A percentile compares a stretch with the other conserved stretches of the same genome.
Evolutionary conservation across 1,284 basidiomycete species (phyloP).

Genomic region (Nidula niveotomentosa): DNA sequence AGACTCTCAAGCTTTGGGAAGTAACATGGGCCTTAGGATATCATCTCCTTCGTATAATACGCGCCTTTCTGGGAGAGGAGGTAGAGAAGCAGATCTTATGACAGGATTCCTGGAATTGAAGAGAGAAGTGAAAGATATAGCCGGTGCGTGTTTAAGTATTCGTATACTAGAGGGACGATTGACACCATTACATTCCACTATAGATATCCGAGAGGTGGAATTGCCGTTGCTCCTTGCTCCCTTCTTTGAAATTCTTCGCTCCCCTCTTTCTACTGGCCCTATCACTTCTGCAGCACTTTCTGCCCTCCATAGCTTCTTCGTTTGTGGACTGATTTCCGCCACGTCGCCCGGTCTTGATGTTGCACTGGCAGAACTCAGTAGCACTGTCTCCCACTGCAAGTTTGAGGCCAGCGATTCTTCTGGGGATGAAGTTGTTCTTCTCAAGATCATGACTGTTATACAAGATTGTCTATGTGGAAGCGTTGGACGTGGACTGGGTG

Average conservation of each 20-base stretch:
- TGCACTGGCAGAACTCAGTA: slow-evolving; percentile 84
- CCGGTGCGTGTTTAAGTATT: slow-evolving; percentile 53
- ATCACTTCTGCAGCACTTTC: slow-evolving; percentile 91
- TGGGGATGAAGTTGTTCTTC: slow-evolving; percentile 93
- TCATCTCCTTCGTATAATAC: slow-evolving; percentile 40
- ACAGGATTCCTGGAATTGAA: slow-evolving; percentile 87
- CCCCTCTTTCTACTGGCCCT: slow-evolving; percentile 90
- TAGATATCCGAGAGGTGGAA: slow-evolving; percentile 61
- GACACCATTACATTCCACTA: slow-evolving; percentile 10
- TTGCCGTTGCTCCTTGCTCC: slow-evolving; percentile 73
- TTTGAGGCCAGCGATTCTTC: slow-evolving; percentile 97
- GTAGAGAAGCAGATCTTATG: slow-evolving; percentile 81
- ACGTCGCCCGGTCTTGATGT: slow-evolving; percentile 51
- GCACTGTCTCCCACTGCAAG: slow-evolving; percentile 92
- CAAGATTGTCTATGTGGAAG: slow-evolving; percentile 77
- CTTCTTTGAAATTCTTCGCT: slow-evolving; percentile 93
- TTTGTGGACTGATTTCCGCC: slow-evolving; percentile 70
- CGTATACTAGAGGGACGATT: background rate
- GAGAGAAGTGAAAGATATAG: slow-evolving; percentile 67
- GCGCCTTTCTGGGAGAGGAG: slow-evolving; percentile 43
- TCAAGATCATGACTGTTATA: slow-evolving; percentile 92
- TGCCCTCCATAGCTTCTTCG: slow-evolving; percentile 85
- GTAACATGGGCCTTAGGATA: slow-evolving; percentile 72
- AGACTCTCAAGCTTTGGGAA: slow-evolving; percentile 66
- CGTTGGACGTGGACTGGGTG: slow-evolving; percentile 74